Base-by-base conservation (phyloP, 768 basidiomycete genomes). In the Dacryopinax primogenitus region DNA sequence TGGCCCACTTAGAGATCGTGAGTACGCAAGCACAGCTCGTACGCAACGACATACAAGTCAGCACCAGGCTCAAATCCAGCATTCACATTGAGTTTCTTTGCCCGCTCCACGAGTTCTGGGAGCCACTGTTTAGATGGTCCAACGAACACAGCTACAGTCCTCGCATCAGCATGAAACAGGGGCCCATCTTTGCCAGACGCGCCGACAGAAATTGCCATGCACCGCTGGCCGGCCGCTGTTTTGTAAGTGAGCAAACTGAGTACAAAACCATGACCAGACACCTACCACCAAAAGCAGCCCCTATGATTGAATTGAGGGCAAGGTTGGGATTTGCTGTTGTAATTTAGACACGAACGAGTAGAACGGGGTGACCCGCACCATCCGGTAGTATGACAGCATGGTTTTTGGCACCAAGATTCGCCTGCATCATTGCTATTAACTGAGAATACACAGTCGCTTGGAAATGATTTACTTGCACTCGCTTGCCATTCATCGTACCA, bases 141-240 rank as follows among this genome's bases (percentile, higher is more conserved):
- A 33, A 99, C 90, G 62, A 95, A 81, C 32, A 96, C 73, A 11
- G 76, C 76, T 72, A 68, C 45, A 23, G 64, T 33, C 35, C 63
- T 37, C 58, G 66, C 47, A 28, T 65, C 58, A 63, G 63, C 30
- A 33, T 26, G 37, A 39, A 36, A 33, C n/a, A 2, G n/a, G 18
- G 18, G 23, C 39, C 30, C 62, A 26, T n/a, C 51, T 37, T 34
- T 28, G 9, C 3, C 16, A 51, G 11, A 62, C 85, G 71, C 68
- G 88, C 91, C 88, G 33, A 94, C 92, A 13, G 92, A 95, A 44
- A 95, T 77, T 13, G 92, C 94, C 94, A 96, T 97, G 77, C 94
- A 98, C 65, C 96, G 83, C 74, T 98, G 95, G 13, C 95, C 95
- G 33, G 95, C 95, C 68, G 95, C 95, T 37, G 47, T 4, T 23